Evolutionary conservation across 1,284 basidiomycete genomes (phyloP).

Genomic region (Cryptococcus floricola): DNA sequence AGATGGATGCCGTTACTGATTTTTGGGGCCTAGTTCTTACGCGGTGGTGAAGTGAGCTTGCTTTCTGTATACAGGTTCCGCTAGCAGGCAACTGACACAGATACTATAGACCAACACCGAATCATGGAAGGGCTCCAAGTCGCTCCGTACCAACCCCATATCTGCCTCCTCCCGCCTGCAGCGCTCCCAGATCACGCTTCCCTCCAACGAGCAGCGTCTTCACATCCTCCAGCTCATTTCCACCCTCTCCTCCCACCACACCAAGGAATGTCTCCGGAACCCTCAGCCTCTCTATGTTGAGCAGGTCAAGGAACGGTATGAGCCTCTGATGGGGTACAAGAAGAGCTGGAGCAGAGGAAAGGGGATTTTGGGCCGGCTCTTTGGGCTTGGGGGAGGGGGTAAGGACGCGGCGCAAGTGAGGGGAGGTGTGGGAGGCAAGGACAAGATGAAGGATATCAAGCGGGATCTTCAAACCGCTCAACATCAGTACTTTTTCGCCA

Average conservation of each 20-base stretch:
- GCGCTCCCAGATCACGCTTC: constrained; percentile 49
- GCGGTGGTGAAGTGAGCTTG: constrained; percentile 27
- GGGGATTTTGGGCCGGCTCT: constrained; percentile 60
- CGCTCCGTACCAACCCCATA: constrained; percentile 27
- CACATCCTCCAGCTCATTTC: constrained; percentile 81
- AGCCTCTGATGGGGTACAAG: constrained; percentile 71
- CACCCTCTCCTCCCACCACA: constrained; percentile 81
- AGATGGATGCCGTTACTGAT: constrained; percentile 5
- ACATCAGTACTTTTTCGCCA: constrained; percentile 97
- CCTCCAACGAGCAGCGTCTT: constrained; percentile 71
- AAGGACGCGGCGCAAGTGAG: constrained; percentile 37
- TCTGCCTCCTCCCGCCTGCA: constrained; percentile 25
- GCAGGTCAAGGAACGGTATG: constrained; percentile 79
- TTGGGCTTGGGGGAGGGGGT: constrained; percentile 24
- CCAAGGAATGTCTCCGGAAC: constrained; percentile 78
- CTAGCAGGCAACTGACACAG: background rate
- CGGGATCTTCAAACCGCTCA: constrained; percentile 53
- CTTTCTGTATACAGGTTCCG: background rate
- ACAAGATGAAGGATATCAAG: constrained; percentile 51
- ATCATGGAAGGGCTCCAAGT: constrained; percentile 28
- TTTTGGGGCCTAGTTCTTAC: constrained; percentile 9
- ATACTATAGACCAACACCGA: constrained; percentile 17
- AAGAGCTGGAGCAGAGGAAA: constrained; percentile 53
- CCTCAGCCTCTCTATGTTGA: constrained; percentile 76
- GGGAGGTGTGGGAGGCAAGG: constrained; percentile 53